phyloP scores from a whole-genome alignment of 2,329 filamentous ascomycete genomes.

The Hypoxylon sp. region DNA sequence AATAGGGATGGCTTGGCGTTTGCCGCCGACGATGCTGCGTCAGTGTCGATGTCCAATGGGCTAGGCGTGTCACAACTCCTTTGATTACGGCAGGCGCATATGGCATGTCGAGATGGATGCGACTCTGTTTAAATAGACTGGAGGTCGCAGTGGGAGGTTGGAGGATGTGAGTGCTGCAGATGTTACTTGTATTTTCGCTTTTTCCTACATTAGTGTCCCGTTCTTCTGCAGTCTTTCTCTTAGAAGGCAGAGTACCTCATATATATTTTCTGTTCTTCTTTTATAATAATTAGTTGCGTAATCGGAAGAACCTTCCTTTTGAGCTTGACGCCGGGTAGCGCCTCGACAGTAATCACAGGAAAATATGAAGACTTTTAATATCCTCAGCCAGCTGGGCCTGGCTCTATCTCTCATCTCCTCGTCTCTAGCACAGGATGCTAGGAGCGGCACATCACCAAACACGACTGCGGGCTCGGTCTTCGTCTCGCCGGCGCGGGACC shows the following conservation, averaged over 20 bases:
- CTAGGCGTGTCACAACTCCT: slow-evolving; percentile 20
- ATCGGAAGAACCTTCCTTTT: background rate
- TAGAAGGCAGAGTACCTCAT: background rate
- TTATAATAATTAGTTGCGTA: too few relatives aligned
- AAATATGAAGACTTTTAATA: slow-evolving; percentile 28
- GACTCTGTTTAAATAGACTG: slow-evolving; percentile 24
- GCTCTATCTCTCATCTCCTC: slow-evolving; percentile 28
- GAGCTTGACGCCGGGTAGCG: slow-evolving; percentile 15
- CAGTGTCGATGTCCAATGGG: slow-evolving; percentile 19
- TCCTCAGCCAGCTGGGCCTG: slow-evolving; percentile 41
- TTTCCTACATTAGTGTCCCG: background rate
- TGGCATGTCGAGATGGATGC: slow-evolving; percentile 4
- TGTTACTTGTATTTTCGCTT: background rate
- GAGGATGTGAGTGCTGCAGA: slow-evolving; percentile 13
- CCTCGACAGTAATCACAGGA: background rate
- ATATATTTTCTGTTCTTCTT: slow-evolving; percentile 2
- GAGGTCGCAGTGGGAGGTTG: background rate
- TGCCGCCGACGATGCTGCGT: slow-evolving; percentile 24
- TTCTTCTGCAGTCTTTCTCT: background rate
- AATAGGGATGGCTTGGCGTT: slow-evolving; percentile 14
- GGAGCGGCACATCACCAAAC: slow-evolving; percentile 23
- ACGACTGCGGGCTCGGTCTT: slow-evolving; percentile 46
- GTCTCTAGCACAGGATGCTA: slow-evolving; percentile 38
- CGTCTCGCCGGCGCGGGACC: slow-evolving; percentile 48
- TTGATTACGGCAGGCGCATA: slow-evolving; percentile 10